phyloP scores from a whole-genome alignment of 2,329 filamentous ascomycete genomes.

The Fusarium kyushuense region DNA sequence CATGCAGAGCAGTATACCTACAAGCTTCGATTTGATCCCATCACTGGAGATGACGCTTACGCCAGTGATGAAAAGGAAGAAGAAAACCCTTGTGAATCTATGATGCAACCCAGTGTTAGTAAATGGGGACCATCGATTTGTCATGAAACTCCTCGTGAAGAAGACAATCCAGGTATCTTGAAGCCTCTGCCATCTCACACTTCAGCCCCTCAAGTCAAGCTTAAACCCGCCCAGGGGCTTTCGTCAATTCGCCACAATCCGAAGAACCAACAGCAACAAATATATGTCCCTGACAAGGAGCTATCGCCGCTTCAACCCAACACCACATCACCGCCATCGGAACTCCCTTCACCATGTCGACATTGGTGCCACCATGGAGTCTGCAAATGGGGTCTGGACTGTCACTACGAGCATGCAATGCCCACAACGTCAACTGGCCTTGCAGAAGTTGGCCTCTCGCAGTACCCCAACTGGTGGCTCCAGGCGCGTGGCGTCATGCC shows the following conservation, averaged over 20 bases:
- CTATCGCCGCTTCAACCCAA: not conserved
- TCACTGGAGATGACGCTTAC: slow-evolving; percentile 3
- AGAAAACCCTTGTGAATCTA: not conserved
- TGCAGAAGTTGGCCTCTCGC: slow-evolving; percentile 56
- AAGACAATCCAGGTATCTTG: not conserved
- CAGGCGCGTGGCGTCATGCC: slow-evolving; percentile 35
- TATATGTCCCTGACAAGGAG: not conserved
- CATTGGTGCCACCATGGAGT: slow-evolving; percentile 63
- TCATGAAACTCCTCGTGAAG: not conserved
- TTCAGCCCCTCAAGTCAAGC: not conserved
- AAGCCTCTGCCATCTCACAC: not conserved
- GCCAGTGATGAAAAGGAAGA: slow-evolving; percentile 8
- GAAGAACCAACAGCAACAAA: slow-evolving; percentile 7
- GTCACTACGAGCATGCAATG: slow-evolving; percentile 62
- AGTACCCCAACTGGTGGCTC: slow-evolving; percentile 60
- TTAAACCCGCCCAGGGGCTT: slow-evolving; percentile 27
- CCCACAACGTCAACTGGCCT: slow-evolving; percentile 58
- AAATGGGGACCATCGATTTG: not conserved
- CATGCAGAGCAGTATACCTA: slow-evolving; percentile 40
- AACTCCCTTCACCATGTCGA: slow-evolving; percentile 47
- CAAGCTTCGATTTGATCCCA: slow-evolving; percentile 31
- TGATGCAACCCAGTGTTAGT: not conserved
- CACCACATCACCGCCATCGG: not conserved
- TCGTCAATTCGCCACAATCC: slow-evolving; percentile 37
- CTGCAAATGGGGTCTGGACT: slow-evolving; percentile 60